Percentiles rank a stretch among this genome's conserved stretches.
phyloP scores from a whole-genome alignment of 352 stramenopile genomes.

The Stramenopiles sp. region DNA sequence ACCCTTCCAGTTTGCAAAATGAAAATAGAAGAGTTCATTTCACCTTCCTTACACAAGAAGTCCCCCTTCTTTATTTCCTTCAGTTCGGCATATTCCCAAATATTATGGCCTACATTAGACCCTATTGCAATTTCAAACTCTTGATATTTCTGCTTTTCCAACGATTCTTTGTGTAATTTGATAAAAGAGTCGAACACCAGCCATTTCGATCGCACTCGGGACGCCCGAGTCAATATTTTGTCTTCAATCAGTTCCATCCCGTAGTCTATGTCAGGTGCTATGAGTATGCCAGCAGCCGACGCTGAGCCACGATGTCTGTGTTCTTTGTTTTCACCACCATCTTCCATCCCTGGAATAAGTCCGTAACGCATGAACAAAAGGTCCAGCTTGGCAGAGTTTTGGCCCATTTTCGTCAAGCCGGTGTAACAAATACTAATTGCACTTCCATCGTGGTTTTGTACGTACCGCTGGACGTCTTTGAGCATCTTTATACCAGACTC shows the following conservation, averaged over 20 bases:
- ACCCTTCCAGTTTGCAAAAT: neutral
- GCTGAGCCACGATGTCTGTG: neutral
- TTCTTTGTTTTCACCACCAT: neutral
- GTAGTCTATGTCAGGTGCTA: neutral
- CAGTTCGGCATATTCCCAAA: neutral
- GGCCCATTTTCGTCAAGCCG: neutral
- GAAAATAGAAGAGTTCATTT: neutral
- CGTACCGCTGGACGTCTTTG: neutral
- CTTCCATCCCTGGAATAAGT: too few relatives aligned
- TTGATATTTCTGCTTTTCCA: neutral
- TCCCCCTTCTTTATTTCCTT: neutral
- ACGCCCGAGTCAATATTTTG: neutral
- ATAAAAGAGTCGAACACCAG: slow-evolving; percentile 1
- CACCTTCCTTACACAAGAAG: neutral
- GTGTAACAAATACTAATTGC: neutral
- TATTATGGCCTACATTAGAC: neutral
- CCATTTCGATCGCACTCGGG: neutral
- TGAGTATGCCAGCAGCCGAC: neutral
- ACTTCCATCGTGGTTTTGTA: neutral
- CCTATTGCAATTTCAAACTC: neutral
- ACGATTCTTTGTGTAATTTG: neutral
- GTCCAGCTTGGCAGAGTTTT: too few relatives aligned
- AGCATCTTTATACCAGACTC: neutral
- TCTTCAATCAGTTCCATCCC: neutral
- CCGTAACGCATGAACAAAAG: neutral